These are phyloP conservation scores for Xylariomycetidae sp. DNA, from an alignment of 2,329 filamentous ascomycete genomes.

Conservation along the genomic window DNA sequence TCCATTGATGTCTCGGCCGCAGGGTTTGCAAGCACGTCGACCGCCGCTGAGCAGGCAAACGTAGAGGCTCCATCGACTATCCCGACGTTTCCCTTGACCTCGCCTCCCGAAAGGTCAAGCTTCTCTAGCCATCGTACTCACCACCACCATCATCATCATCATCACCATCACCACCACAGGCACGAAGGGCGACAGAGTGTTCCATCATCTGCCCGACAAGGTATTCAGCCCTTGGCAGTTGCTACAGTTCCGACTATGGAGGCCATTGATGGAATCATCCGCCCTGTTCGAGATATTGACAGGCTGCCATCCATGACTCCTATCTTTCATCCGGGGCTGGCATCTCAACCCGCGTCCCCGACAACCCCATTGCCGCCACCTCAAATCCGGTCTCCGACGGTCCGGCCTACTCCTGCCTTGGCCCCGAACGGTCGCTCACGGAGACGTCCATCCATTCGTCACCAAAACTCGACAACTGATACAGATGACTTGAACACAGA, in stretches of 20 bases:
- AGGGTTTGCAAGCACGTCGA: constrained; percentile 42
- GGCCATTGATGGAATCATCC: constrained; percentile 66
- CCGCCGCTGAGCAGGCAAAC: constrained; percentile 34
- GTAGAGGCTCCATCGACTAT: constrained; percentile 57
- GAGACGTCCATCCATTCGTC: constrained; percentile 78
- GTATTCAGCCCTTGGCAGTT: constrained; percentile 63
- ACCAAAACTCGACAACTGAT: constrained; percentile 87
- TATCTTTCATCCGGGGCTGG: constrained; percentile 61
- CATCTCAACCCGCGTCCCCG: constrained; percentile 88
- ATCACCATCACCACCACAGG: constrained; percentile 38
- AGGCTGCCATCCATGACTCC: constrained; percentile 78
- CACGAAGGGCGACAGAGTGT: constrained; percentile 45
- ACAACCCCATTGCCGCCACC: constrained; percentile 74
- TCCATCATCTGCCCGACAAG: constrained; percentile 45
- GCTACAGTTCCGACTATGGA: constrained; percentile 66
- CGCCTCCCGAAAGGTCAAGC: constrained; percentile 65
- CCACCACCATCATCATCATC: constrained; percentile 47
- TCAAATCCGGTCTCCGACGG: constrained; percentile 53
- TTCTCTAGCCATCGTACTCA: constrained; percentile 50
- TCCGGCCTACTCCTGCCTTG: constrained; percentile 48
- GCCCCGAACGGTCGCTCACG: constrained; percentile 52
- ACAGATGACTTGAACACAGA: constrained; percentile 83
- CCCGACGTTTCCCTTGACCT: constrained; percentile 60
- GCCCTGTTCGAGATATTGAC: constrained; percentile 77
- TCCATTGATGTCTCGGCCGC: constrained; percentile 70